Percentiles rank a stretch among this genome's conserved stretches.
Evolutionary conservation across 129 eudicot species (phyloP).

Genomic region (Centaurea solstitialis): DNA sequence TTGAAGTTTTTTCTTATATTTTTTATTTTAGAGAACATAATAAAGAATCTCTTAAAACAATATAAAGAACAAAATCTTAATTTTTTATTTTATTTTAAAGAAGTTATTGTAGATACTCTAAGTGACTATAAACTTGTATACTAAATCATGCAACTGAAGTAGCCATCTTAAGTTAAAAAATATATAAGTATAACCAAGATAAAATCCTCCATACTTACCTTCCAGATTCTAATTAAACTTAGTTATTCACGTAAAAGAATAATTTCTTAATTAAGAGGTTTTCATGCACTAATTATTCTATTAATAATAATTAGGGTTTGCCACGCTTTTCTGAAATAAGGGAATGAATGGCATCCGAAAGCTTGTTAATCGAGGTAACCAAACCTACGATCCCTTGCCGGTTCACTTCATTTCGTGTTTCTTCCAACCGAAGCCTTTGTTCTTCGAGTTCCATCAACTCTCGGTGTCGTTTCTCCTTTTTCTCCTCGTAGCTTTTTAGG

Average conservation of each 20-base stretch:
- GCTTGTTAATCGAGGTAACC: constrained; percentile 41
- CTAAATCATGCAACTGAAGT: too few relatives aligned
- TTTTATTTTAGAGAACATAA: too few relatives aligned
- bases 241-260: background rate
- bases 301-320: background rate
- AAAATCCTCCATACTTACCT: background rate
- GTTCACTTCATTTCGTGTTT: constrained; percentile 41
- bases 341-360: constrained; percentile 48
- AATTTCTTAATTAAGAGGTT: background rate
- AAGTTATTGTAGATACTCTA: too few relatives aligned
- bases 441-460: constrained; percentile 49
- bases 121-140: too few relatives aligned
- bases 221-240: background rate
- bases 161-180: background rate
- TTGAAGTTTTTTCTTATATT: too few relatives aligned
- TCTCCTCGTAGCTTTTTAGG: constrained; percentile 35
- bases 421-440: constrained; percentile 40
- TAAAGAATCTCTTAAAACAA: too few relatives aligned
- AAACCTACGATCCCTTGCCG: constrained; percentile 42
- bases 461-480: constrained; percentile 44
- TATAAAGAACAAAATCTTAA: too few relatives aligned
- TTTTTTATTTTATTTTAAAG: too few relatives aligned
- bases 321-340: constrained; percentile 42
- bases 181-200: background rate
- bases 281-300: background rate